Evolutionary conservation across 805 yeast genomes (phyloP).

Genomic region (Grigorovia jiainica): DNA sequence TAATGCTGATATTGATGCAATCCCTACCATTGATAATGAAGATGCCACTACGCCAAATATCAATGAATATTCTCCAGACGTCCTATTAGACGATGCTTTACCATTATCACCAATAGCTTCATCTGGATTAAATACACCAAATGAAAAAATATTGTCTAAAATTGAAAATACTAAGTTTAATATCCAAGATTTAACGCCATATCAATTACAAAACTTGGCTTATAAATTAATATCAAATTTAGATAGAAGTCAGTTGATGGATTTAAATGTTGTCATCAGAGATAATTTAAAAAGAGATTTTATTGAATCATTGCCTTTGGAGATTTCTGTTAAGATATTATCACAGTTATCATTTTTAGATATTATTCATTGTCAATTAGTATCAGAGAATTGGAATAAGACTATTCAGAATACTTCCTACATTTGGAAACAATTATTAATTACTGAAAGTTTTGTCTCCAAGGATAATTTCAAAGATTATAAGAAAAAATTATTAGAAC

Average conservation of each 20-base stretch:
- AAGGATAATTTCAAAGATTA: constrained; percentile 36
- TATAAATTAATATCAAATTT: constrained; percentile 19
- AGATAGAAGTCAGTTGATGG: constrained; percentile 24
- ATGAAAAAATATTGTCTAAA: neutral
- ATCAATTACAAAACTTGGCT: constrained; percentile 15
- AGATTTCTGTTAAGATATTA: constrained; percentile 58
- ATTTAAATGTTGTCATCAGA: constrained; percentile 21
- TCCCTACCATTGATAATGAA: neutral
- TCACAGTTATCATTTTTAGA: constrained; percentile 54
- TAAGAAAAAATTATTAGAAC: constrained; percentile 11
- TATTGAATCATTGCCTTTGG: constrained; percentile 60
- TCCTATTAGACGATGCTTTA: constrained; percentile 16
- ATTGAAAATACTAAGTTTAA: neutral
- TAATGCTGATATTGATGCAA: neutral
- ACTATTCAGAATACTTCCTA: constrained; percentile 50
- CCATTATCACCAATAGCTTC: constrained; percentile 29
- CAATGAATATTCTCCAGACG: neutral
- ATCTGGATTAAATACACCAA: constrained; percentile 18
- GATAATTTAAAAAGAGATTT: constrained; percentile 60
- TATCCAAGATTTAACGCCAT: constrained; percentile 1
- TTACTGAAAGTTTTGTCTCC: constrained; percentile 51
- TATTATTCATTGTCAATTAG: constrained; percentile 50
- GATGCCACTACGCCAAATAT: neutral
- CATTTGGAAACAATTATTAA: constrained; percentile 62
- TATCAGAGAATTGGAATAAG: constrained; percentile 60